phyloP scores from a whole-genome alignment of 2,329 filamentous ascomycete species.

The Emydomyces testavorans region DNA sequence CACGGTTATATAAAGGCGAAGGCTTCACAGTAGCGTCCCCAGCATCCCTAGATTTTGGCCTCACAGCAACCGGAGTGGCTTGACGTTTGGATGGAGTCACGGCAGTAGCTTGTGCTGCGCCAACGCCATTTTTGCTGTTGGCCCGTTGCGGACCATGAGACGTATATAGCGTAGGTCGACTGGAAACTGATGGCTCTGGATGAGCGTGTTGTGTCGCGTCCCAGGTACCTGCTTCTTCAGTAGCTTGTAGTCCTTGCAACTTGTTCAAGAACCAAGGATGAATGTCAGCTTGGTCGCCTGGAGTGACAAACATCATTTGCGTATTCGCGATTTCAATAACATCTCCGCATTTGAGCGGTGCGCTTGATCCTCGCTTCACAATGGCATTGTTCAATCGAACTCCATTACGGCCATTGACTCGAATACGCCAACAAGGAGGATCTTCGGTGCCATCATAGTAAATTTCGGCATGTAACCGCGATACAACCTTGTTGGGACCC shows the following conservation, averaged over 20 bases:
- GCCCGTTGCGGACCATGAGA: not conserved
- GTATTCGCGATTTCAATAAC: slow-evolving; percentile 85
- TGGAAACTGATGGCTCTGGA: slow-evolving; percentile 18
- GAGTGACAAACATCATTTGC: slow-evolving; percentile 98
- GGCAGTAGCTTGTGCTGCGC: not conserved
- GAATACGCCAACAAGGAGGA: slow-evolving; percentile 61
- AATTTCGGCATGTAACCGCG: slow-evolving; percentile 63
- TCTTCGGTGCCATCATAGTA: slow-evolving; percentile 56
- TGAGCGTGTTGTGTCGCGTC: slow-evolving; percentile 32
- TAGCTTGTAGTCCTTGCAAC: slow-evolving; percentile 40
- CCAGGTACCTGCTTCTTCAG: slow-evolving; percentile 24
- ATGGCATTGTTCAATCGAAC: slow-evolving; percentile 67
- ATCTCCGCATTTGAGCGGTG: slow-evolving; percentile 67
- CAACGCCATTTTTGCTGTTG: slow-evolving; percentile 4
- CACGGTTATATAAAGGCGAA: slow-evolving; percentile 40
- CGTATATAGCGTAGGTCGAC: slow-evolving; percentile 5
- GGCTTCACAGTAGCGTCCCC: slow-evolving; percentile 25
- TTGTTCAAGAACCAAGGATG: slow-evolving; percentile 59
- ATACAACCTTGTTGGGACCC: slow-evolving; percentile 70
- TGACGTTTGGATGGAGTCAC: slow-evolving; percentile 36
- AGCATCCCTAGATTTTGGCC: slow-evolving; percentile 15
- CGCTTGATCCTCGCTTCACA: slow-evolving; percentile 55
- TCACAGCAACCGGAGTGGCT: slow-evolving; percentile 19
- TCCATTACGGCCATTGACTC: slow-evolving; percentile 84
- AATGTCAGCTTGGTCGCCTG: slow-evolving; percentile 59